Evolutionary conservation across 176 grass and related monocot genomes (phyloP), one percentile per base, ranked within the genome.

Genomic region (Ananas comosus): DNA sequence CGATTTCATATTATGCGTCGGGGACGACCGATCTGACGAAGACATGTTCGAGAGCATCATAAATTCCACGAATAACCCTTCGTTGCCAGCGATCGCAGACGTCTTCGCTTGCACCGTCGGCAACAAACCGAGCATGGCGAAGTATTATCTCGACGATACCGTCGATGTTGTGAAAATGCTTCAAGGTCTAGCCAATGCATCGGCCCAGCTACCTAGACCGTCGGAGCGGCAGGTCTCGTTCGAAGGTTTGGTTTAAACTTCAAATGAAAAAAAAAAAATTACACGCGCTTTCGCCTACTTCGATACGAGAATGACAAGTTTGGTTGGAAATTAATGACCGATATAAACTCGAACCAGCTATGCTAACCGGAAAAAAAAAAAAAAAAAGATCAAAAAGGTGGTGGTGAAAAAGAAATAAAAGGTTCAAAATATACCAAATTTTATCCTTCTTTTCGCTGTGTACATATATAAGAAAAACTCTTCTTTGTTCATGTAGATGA

Each of bases 41-140:
- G 94, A 99, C 72, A 99, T 99, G 94, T 99, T 99, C 18, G 94
- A 97, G 87, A 92, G 81, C 86, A 85, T 97, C 76, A 81, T 85
- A 47, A 88, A 82, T 50, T 86, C 83, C 13, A 66, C 70, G 14
- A 81, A 79, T 50, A 70, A 82, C 69, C 69, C 83, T 59, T 75
- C 76, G 71, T 51, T 89, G 13, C 82, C 87, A 5, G 70, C 84
- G 22, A 88, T 63, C 48, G 79, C 77, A 24, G 89, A 99, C 69
- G 87, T 99, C 64, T 99, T 99, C 63, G 94, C 94, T 12, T 99
- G 94, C 81, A 99, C 94, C 0, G 94, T 99, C 1, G 89, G 94
- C 12, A 81, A 93, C 77, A 99, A 99, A 72, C 94, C 94, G 9
- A 99, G 89, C 87, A 93, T 90, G 89, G 94, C 94, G 23, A 99